Conservation (phyloP, 371 early-diverging fungal genomes). For the Entomophthora muscae region DNA sequence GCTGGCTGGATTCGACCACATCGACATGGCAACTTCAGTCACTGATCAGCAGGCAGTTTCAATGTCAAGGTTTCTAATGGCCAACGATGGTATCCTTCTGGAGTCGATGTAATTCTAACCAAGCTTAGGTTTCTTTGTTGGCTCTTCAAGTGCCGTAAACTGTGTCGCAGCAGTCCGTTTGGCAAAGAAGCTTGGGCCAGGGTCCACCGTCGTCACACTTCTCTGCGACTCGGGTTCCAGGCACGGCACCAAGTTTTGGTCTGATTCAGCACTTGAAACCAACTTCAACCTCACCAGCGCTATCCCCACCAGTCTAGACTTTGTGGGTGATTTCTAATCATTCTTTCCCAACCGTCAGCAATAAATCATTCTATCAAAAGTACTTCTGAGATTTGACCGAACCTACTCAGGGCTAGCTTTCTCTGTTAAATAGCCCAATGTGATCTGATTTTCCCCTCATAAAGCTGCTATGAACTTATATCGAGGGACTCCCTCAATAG, state of each 20-base stretch:
- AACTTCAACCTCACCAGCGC: neutral
- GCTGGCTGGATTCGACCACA: constrained; percentile 18
- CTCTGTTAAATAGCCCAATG: too few species aligned
- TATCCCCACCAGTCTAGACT: neutral
- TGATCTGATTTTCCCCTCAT: too few species aligned
- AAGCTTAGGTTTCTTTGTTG: constrained; percentile 53
- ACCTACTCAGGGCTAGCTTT: too few species aligned
- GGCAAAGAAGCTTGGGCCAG: constrained; percentile 51
- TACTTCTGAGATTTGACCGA: too few species aligned
- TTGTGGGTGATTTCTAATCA: constrained; percentile 2
- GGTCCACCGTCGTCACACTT: constrained; percentile 64
- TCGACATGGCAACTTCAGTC: constrained; percentile 77
- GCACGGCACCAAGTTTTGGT: constrained; percentile 75
- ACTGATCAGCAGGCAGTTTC: constrained; percentile 77
- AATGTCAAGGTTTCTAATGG: constrained; percentile 75
- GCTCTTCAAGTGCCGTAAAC: constrained; percentile 82
- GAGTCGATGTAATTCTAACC: constrained; percentile 1
- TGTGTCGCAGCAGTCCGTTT: constrained; percentile 69
- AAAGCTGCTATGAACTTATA: too few species aligned
- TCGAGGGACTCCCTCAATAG: too few species aligned
- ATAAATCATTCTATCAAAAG: too few species aligned
- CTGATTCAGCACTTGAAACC: constrained; percentile 10
- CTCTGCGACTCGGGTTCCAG: constrained; percentile 70
- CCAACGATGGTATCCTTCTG: constrained; percentile 70
- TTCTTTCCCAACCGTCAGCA: too few species aligned